These are phyloP conservation scores for Russula lepida DNA, from an alignment of 768 basidiomycete species.

Conservation along the genomic window DNA sequence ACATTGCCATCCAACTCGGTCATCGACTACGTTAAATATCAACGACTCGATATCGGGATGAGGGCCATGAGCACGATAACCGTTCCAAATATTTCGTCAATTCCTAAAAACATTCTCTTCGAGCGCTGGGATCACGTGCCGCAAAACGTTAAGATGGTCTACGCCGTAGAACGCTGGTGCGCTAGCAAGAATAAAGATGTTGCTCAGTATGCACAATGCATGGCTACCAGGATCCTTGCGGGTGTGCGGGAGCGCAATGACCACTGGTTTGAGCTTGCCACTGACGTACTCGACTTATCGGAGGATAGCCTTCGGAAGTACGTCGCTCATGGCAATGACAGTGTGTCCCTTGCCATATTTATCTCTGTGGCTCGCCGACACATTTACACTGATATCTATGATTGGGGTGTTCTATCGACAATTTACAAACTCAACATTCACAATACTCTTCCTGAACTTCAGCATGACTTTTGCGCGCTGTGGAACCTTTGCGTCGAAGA, in stretches of 20 bases:
- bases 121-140: background rate
- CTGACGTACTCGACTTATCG: background rate
- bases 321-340: background rate
- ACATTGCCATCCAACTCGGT: background rate
- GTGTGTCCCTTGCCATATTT: background rate
- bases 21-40: background rate
- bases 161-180: background rate
- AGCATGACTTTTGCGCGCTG: background rate
- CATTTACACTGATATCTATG: background rate
- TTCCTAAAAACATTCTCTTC: background rate
- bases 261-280: background rate
- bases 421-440: background rate
- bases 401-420: background rate
- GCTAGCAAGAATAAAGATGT: too few species aligned
- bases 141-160: background rate
- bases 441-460: background rate
- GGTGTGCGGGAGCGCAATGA: background rate
- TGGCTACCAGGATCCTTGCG: background rate
- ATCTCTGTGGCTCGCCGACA: background rate
- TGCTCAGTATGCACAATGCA: background rate
- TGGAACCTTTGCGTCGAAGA: background rate
- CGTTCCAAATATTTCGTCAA: background rate
- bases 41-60: background rate
- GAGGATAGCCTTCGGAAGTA: background rate
- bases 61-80: background rate